Conservation (phyloP, 2,329 filamentous ascomycete genomes). For the Epichloe bromicola region DNA sequence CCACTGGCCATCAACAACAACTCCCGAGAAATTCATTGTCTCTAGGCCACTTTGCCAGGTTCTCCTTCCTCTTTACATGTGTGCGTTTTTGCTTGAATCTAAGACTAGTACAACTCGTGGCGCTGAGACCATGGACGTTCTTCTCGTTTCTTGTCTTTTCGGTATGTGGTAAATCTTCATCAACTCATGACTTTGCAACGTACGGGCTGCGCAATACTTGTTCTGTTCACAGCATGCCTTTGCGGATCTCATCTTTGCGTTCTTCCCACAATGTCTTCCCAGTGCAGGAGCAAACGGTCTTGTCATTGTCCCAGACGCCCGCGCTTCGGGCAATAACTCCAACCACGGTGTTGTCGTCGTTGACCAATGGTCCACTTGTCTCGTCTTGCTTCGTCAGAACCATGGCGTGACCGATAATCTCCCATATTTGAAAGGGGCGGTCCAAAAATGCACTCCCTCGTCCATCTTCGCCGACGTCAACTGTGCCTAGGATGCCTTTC, state of each 20-base stretch:
- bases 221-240: constrained; percentile 66
- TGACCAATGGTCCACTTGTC: constrained; percentile 39
- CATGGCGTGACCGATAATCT: constrained; percentile 88
- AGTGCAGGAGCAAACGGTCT: constrained; percentile 94
- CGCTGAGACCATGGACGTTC: background rate
- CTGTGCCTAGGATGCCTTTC: constrained; percentile 51
- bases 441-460: constrained; percentile 72
- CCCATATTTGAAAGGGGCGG: constrained; percentile 78
- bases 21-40: background rate
- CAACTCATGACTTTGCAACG: background rate
- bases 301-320: constrained; percentile 98
- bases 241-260: constrained; percentile 73
- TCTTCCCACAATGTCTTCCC: constrained; percentile 99
- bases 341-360: constrained; percentile 75
- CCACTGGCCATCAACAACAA: background rate
- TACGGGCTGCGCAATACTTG: background rate
- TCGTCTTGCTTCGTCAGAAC: constrained; percentile 60
- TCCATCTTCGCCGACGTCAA: constrained; percentile 65
- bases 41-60: background rate
- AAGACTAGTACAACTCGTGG: background rate
- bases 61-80: background rate
- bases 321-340: constrained; percentile 92
- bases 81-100: background rate
- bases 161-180: background rate
- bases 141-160: background rate